Percentiles rank a stretch among this genome's conserved stretches.
These are phyloP conservation scores for Penicillium daleae DNA, from an alignment of 495 filamentous ascomycete genomes.

Conservation along the genomic window DNA sequence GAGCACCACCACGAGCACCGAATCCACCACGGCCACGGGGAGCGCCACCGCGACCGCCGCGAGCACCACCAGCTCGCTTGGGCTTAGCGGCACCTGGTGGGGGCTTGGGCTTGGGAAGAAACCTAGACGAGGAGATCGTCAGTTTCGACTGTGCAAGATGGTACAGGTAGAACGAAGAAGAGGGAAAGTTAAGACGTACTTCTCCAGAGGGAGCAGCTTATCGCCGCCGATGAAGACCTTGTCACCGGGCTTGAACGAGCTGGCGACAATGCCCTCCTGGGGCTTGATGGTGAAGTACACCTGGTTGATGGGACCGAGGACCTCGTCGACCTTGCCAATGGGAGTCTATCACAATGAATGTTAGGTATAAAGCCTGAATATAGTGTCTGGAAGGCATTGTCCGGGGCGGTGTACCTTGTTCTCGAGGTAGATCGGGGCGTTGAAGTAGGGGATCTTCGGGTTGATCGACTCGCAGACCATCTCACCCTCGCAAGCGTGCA, in stretches of 20 bases:
- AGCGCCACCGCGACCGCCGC: slow-evolving; percentile 52
- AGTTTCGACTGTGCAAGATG: slow-evolving; percentile 15
- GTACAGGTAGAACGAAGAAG: background rate
- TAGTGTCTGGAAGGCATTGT: background rate
- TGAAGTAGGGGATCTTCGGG: slow-evolving; percentile 97
- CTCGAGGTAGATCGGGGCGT: slow-evolving; percentile 96
- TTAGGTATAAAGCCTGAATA: slow-evolving; percentile 23
- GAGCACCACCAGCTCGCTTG: slow-evolving; percentile 61
- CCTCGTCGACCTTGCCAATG: slow-evolving; percentile 62
- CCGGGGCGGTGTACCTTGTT: slow-evolving; percentile 71
- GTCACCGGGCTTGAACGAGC: slow-evolving; percentile 92
- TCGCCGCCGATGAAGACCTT: slow-evolving; percentile 95
- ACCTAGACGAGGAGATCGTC: slow-evolving; percentile 51
- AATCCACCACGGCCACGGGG: slow-evolving; percentile 42
- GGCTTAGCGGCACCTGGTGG: slow-evolving; percentile 65
- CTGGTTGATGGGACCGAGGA: slow-evolving; percentile 92
- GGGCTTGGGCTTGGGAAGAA: slow-evolving; percentile 92
- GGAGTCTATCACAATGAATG: slow-evolving; percentile 45
- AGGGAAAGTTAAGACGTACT: slow-evolving; percentile 43
- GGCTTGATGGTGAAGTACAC: slow-evolving; percentile 99
- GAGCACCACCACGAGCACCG: slow-evolving; percentile 27
- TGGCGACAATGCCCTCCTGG: slow-evolving; percentile 90
- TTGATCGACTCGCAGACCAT: slow-evolving; percentile 94
- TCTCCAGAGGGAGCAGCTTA: slow-evolving; percentile 91
- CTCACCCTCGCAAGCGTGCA: slow-evolving; percentile 95